Conservation (phyloP, 2,329 filamentous ascomycete species). For the Trichoderma lentiforme region DNA sequence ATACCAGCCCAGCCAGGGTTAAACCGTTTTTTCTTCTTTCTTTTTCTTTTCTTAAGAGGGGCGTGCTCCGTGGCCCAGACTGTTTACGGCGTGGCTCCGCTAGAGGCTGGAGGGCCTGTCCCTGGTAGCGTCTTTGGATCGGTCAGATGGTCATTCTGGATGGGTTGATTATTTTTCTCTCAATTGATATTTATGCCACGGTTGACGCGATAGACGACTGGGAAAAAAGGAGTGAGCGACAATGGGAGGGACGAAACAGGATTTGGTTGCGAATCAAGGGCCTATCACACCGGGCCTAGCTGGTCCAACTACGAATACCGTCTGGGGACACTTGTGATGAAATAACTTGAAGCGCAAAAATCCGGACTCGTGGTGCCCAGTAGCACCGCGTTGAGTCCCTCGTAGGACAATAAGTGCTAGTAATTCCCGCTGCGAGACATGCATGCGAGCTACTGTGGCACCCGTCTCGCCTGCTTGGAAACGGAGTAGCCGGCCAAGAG, state of each 20-base stretch:
- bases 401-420: not conserved
- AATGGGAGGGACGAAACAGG: not conserved
- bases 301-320: not conserved
- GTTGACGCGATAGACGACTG: conserved; percentile 15
- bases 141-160: conserved; percentile 8
- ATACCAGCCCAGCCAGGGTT: conserved; percentile 4
- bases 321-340: not conserved
- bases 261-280: not conserved
- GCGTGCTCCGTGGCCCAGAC: conserved; percentile 3
- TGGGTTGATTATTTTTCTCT: not conserved
- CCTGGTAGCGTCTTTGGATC: conserved; percentile 14
- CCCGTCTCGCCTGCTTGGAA: not conserved
- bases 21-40: not conserved
- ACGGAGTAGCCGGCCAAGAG: not conserved
- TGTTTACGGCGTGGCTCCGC: not conserved
- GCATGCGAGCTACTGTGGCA: conserved; percentile 1
- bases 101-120: conserved; percentile 6
- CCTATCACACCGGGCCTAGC: not conserved
- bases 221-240: not conserved
- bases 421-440: conserved; percentile 12
- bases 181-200: conserved; percentile 1
- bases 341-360: not conserved
- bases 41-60: not conserved
- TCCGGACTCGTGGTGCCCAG: not conserved
- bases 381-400: not conserved